These are phyloP conservation scores for Myriosclerotinia duriaeana DNA, from an alignment of 2,329 filamentous ascomycete genomes.

Conservation along the genomic window DNA sequence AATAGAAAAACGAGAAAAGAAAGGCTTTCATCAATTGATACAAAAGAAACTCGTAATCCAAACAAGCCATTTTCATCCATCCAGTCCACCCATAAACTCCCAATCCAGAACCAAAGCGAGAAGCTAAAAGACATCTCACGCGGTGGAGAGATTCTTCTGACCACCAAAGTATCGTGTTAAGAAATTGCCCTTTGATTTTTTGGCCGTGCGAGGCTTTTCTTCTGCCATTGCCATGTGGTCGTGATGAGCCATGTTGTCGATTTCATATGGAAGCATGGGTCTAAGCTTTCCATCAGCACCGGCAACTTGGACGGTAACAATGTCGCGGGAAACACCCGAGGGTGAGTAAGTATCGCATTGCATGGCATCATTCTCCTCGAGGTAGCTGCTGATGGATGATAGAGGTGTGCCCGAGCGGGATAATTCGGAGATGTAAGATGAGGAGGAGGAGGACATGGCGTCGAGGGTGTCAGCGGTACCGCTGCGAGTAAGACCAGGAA, in stretches of 20 bases:
- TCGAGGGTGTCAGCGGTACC: conserved; percentile 38
- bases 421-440: conserved; percentile 38
- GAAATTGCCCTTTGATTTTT: conserved; percentile 36
- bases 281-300: conserved; percentile 28
- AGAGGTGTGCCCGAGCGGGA: conserved; percentile 40
- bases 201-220: conserved; percentile 30
- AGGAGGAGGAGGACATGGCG: conserved; percentile 39
- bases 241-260: conserved; percentile 28
- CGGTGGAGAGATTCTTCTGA: conserved; percentile 17
- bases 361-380: conserved; percentile 27
- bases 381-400: conserved; percentile 40
- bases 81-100: background rate
- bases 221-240: conserved; percentile 29
- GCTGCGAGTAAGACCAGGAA: conserved; percentile 41
- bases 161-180: conserved; percentile 35
- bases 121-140: background rate
- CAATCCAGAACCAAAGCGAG: background rate
- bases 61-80: conserved; percentile 12
- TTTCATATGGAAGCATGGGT: conserved; percentile 39
- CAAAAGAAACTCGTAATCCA: conserved; percentile 22
- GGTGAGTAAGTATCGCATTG: conserved; percentile 22
- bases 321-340: conserved; percentile 31
- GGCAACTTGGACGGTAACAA: conserved; percentile 35
- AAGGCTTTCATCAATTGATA: conserved; percentile 13
- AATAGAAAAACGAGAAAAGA: background rate